phyloP scores from a whole-genome alignment of 805 yeast species.

The Tetrapisispora taiwanensis region DNA sequence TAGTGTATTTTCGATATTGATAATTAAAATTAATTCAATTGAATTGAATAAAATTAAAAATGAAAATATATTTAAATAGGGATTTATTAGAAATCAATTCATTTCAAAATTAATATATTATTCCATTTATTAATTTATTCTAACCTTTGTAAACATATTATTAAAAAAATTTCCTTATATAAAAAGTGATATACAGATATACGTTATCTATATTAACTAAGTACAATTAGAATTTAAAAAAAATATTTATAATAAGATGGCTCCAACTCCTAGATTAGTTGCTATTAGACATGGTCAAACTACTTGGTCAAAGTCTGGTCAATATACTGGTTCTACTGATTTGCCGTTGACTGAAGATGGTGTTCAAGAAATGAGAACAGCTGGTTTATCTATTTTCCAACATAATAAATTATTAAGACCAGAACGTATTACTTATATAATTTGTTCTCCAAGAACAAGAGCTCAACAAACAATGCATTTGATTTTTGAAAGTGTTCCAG shows the following conservation, averaged over 20 bases:
- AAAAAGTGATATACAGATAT: too few species aligned
- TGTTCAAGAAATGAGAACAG: conserved; percentile 58
- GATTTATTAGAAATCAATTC: too few species aligned
- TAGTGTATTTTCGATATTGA: neutral
- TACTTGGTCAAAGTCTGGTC: conserved; percentile 92
- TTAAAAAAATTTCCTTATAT: too few species aligned
- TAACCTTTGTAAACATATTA: too few species aligned
- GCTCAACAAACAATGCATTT: conserved; percentile 68
- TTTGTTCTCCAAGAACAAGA: conserved; percentile 73
- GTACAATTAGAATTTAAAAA: neutral
- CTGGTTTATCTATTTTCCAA: conserved; percentile 65
- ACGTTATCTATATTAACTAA: too few species aligned
- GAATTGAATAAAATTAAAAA: too few species aligned
- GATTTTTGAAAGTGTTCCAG: conserved; percentile 41
- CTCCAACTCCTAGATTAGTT: conserved; percentile 53
- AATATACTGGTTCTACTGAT: conserved; percentile 82
- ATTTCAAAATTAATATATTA: too few species aligned
- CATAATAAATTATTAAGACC: conserved; percentile 54
- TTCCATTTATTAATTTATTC: too few species aligned
- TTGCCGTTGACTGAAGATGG: conserved; percentile 71
- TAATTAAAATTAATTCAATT: too few species aligned
- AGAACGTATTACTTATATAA: conserved; percentile 46
- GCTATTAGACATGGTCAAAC: conserved; percentile 85
- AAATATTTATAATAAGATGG: neutral
- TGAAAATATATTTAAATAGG: too few species aligned